Percentiles rank a stretch among this genome's conserved stretches.
Evolutionary conservation across 129 eudicot genomes (phyloP).

Genomic region (Daucus carota): DH1_v3.0 NC_030386.2:33166001-33166500

Average conservation of each 20-base stretch:
- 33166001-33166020: conserved; percentile 40
- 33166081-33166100: conserved; percentile 9
- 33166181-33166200: not conserved
- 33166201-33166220: not conserved
- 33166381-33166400: no score
- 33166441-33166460: no score
- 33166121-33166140: not conserved
- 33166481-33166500: no score
- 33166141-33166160: not conserved
- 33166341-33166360: no score
- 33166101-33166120: not conserved
- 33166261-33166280: not conserved
- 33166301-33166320: no score
- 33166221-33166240: not conserved
- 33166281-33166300: not conserved
- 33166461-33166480: no score
- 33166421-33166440: no score
- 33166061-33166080: conserved; percentile 20
- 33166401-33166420: no score
- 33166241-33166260: not conserved
- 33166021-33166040: conserved; percentile 9
- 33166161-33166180: not conserved
- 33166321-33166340: no score
- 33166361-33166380: no score
- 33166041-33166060: conserved; percentile 22